Base-by-base conservation (phyloP, 2,329 filamentous ascomycete species). In the Triangularia setosa region DNA sequence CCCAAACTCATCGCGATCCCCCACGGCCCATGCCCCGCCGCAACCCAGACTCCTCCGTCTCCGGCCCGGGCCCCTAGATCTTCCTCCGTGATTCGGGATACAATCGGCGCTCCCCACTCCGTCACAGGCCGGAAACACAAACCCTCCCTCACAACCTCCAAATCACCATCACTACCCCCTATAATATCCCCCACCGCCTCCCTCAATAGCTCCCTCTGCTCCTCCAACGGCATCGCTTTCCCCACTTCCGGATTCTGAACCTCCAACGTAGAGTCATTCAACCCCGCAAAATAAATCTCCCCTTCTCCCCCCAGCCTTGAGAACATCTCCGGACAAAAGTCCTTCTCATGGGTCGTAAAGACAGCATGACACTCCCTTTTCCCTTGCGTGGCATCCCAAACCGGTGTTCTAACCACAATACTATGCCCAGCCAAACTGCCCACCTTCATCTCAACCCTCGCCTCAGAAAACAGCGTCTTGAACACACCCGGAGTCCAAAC, bases 11-110 rank as follows among this genome's bases (percentile, higher is more conserved):
- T 72, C 57, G 80, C 83, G 25, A 90, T 90, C 0, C 90, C 90
- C 90, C 90, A 93, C 0, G 90, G 88, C 0, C 90, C 90, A 78
- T 93, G 90, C 0, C 91, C 90, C 3, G 87, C 81, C 1, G 88
- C 87, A 40, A 93, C 74, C 72, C 85, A 93, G 0, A 94, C 87
- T 3, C 90, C 90, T 1, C 88, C 87, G 0, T 80, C 79, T 0
- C 70, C 69, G 0, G 75, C 77, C 1, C 73, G 68, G 12, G 70
- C 72, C 1, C 86, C 87, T 2, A 92, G 79, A 53, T 81, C 78
- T 12, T 76, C 72, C 68, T 90, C 86, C 1, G 79, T 75, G 25
- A 92, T 75, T 33, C 83, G 79, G 2, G 81, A 78, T 9, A 93
- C 72, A 25, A 92, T 84, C 0, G 91, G 90, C 25, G 79, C 79